Percentiles rank a stretch among this genome's conserved stretches.
phyloP scores from a whole-genome alignment of 257 asterid species.

The Solanum ossicruentum region DNA sequence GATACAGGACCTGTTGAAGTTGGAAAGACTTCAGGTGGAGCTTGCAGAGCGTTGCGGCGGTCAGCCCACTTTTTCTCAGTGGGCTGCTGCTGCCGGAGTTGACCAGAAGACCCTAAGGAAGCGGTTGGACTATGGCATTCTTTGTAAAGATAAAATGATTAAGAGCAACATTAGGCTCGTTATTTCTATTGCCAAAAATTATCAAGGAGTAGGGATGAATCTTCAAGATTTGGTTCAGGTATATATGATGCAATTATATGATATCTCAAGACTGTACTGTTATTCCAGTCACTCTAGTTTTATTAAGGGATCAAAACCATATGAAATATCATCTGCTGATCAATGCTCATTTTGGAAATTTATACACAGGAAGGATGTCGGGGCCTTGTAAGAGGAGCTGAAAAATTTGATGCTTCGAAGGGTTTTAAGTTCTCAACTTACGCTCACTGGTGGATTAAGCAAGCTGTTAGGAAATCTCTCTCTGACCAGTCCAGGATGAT shows the following conservation, averaged over 20 bases:
- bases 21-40: constrained; percentile 73
- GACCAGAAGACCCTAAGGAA: constrained; percentile 72
- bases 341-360: constrained; percentile 1
- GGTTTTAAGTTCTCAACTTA: constrained; percentile 95
- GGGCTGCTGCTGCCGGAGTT: constrained; percentile 93
- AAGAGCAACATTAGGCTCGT: constrained; percentile 88
- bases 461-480: constrained; percentile 69
- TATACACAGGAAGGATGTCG: constrained; percentile 85
- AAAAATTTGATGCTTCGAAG: constrained; percentile 85
- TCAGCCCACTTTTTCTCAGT: constrained; percentile 58
- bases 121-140: constrained; percentile 59
- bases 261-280: neutral
- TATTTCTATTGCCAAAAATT: constrained; percentile 87
- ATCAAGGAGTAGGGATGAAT: constrained; percentile 88
- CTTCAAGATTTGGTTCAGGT: constrained; percentile 99
- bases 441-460: constrained; percentile 98
- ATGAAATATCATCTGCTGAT: neutral
- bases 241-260: neutral
- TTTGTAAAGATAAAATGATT: constrained; percentile 85
- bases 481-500: constrained; percentile 62
- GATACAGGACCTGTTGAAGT: constrained; percentile 63
- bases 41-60: constrained; percentile 48
- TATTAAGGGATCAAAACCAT: neutral
- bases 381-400: constrained; percentile 89
- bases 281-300: neutral